Percentiles rank a stretch among this genome's conserved stretches.
phyloP scores from a whole-genome alignment of 2,329 filamentous ascomycete genomes.

The Hypoxylon sp. region DNA sequence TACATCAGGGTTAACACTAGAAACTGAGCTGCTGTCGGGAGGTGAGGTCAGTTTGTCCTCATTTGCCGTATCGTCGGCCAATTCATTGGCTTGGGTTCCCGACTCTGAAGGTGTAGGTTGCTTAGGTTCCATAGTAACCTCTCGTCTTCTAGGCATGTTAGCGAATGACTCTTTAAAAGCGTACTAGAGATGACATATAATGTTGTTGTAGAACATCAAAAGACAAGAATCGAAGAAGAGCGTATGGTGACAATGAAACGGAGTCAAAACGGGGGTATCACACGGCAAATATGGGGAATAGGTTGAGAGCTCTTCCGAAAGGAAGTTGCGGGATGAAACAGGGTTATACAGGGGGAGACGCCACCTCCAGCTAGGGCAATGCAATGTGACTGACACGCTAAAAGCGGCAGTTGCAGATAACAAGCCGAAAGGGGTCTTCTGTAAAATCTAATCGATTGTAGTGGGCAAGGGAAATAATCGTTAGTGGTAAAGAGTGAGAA shows the following conservation, averaged over 20 bases:
- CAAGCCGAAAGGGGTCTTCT: neutral
- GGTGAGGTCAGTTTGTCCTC: slow-evolving; percentile 64
- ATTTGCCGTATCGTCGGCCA: slow-evolving; percentile 53
- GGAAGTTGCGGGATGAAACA: neutral
- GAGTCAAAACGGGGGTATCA: neutral
- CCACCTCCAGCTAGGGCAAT: too few species aligned
- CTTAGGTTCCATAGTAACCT: slow-evolving; percentile 45
- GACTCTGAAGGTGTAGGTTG: slow-evolving; percentile 53
- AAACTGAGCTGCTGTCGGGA: slow-evolving; percentile 59
- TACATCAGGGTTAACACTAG: slow-evolving; percentile 59
- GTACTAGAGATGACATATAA: neutral
- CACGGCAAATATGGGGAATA: neutral
- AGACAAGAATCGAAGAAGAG: neutral
- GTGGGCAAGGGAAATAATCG: neutral
- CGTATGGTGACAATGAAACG: neutral
- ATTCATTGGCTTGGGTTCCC: slow-evolving; percentile 56
- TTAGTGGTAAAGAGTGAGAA: neutral
- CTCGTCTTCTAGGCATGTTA: slow-evolving; percentile 42
- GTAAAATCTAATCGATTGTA: neutral
- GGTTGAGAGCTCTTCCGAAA: neutral
- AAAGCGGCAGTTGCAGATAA: neutral
- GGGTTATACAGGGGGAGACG: too few species aligned
- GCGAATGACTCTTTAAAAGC: slow-evolving; percentile 14
- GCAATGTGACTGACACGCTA: neutral
- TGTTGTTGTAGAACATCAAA: neutral